A percentile compares a stretch with the other conserved stretches of the same genome.
These are phyloP conservation scores for Dothidotthia symphoricarpi DNA, from an alignment of 2,329 filamentous ascomycete species.

Conservation along the genomic window DNA sequence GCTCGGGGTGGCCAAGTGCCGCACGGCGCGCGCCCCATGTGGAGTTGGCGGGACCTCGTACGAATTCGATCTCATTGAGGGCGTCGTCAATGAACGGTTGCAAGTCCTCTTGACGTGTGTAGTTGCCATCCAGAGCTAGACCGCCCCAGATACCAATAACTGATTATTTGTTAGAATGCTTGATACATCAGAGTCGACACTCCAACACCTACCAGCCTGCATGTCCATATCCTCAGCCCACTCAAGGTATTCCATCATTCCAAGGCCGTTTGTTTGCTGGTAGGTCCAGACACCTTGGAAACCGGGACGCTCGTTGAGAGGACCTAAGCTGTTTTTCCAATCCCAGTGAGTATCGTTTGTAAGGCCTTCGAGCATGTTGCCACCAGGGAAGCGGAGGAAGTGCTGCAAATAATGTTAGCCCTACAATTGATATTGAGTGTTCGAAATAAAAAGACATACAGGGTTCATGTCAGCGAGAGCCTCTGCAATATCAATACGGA, in stretches of 20 bases:
- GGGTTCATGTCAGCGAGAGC: constrained; percentile 45
- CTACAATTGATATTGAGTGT: neutral
- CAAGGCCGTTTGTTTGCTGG: constrained; percentile 47
- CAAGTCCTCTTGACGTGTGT: constrained; percentile 39
- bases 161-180: constrained; percentile 12
- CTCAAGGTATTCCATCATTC: constrained; percentile 50
- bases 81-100: constrained; percentile 42
- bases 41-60: constrained; percentile 29
- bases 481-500: constrained; percentile 52
- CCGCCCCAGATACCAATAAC: constrained; percentile 47
- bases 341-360: constrained; percentile 28
- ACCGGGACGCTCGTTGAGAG: constrained; percentile 50
- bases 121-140: constrained; percentile 45
- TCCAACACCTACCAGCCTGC: constrained; percentile 30
- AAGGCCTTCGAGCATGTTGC: constrained; percentile 48
- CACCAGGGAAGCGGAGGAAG: constrained; percentile 54
- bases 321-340: constrained; percentile 54
- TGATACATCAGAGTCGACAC: neutral
- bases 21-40: constrained; percentile 39
- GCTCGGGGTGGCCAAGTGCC: constrained; percentile 38
- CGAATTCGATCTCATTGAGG: constrained; percentile 40
- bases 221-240: constrained; percentile 50
- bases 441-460: constrained; percentile 7
- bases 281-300: constrained; percentile 48
- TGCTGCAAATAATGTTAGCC: constrained; percentile 15